Base-by-base conservation (phyloP, 23 red algal species). In the Gracilaria caudata region DNA sequence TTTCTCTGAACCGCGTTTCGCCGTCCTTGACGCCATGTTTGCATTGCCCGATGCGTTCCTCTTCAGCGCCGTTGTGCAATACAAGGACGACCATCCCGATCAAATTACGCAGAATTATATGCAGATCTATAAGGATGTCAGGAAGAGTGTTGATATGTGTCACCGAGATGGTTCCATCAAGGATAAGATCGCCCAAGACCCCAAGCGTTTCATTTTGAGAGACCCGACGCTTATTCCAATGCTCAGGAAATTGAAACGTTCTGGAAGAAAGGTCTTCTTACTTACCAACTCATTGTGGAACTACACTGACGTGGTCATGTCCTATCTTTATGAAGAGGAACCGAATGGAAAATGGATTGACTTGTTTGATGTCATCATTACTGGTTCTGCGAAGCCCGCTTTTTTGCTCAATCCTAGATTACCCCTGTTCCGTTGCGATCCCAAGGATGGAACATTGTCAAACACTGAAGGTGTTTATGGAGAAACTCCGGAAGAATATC, bases 121-220 rank as follows among this genome's bases (percentile, higher is more conserved):
- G 28, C 77, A 84, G 44, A 99, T 99, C 46, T 99, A 94, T 58
- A 73, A 76, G 28, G 97, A 99, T 56, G 97, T 99, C 17, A 78
- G 97, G 39, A 65, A 55, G 65, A 81, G 80, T 24, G 97, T 99
- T 49, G 97, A 99, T 71, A 88, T 99, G 70, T 99, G 93, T 78
- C 97, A 99, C 70, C 93, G 97, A n/a, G 97, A 99, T 80, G 97
- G 97, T 28, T 86, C 77, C 56, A 95, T 99, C 34, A 99, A 99
- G 82, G 82, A 89, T 43, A 73, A 71, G 47, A 90, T 99, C 51
- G 83, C 93, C 24, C 49, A 90, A 29, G 74, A 91, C 23, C 97
- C 97, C 0, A 64, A 75, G 36, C 41, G 63, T 24, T 99, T 78
- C 83, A 96, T 99, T 17, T 68, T 94, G 38, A 60, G 86, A 43